These are phyloP conservation scores for Macrolepiota fuliginosa DNA, from an alignment of 768 basidiomycete genomes.

Conservation along the genomic window DNA sequence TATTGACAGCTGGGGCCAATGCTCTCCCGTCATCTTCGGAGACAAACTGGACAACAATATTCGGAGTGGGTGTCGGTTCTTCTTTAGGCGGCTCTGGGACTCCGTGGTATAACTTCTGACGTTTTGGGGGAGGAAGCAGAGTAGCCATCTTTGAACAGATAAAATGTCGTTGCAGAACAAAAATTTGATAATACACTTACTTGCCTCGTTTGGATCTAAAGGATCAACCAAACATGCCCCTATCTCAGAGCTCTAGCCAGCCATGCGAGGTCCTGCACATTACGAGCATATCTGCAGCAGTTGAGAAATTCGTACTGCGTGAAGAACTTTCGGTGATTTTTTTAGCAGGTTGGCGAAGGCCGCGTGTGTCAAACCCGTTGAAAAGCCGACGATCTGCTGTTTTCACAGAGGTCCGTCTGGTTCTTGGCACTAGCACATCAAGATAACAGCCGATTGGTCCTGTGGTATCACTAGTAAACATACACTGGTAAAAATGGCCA, in stretches of 20 bases:
- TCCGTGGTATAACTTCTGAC: constrained; percentile 80
- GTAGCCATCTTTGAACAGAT: constrained; percentile 64
- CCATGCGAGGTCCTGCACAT: neutral
- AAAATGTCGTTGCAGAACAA: neutral
- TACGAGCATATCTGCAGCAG: too few relatives aligned
- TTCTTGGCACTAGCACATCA: too few relatives aligned
- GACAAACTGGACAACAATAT: constrained; percentile 89
- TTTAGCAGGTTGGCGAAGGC: too few relatives aligned
- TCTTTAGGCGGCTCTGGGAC: constrained; percentile 62
- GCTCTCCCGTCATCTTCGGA: constrained; percentile 80
- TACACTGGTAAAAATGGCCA: neutral
- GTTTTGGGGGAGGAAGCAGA: constrained; percentile 83
- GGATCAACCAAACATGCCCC: constrained; percentile 8
- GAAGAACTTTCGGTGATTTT: too few relatives aligned
- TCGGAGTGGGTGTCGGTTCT: constrained; percentile 43
- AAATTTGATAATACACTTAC: neutral
- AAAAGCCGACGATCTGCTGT: neutral
- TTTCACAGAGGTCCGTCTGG: too few relatives aligned
- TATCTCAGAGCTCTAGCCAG: neutral
- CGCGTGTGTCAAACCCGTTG: neutral
- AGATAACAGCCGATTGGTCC: too few relatives aligned
- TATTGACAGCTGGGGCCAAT: constrained; percentile 83
- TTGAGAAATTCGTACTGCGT: too few relatives aligned
- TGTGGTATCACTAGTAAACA: too few relatives aligned
- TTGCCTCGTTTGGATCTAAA: constrained; percentile 3